Conservation (phyloP, 495 filamentous ascomycete genomes). For the Penicillium odoratum region DNA sequence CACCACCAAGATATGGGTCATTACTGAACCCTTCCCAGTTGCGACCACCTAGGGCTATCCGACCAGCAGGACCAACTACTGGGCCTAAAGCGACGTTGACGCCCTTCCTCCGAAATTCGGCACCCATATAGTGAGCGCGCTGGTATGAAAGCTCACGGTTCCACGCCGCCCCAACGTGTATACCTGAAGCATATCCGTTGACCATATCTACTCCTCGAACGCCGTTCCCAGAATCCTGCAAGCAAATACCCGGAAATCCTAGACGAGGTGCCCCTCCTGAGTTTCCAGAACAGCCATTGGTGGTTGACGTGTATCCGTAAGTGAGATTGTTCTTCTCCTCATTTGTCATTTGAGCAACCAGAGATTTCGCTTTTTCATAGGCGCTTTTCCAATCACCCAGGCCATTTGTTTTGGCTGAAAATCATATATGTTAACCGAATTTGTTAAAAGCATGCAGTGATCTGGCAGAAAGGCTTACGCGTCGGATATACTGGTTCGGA, state of each 20-base stretch:
- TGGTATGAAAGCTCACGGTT: neutral
- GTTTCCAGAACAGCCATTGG: neutral
- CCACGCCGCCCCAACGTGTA: neutral
- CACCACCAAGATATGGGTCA: conserved; percentile 68
- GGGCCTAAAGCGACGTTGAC: conserved; percentile 57
- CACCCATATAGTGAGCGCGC: conserved; percentile 3
- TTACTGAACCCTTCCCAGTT: conserved; percentile 83
- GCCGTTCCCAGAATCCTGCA: neutral
- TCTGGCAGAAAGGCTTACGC: neutral
- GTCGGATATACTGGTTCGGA: neutral
- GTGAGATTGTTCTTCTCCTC: neutral
- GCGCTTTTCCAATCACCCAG: neutral
- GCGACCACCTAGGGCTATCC: conserved; percentile 73
- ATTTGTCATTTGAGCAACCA: neutral
- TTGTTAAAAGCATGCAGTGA: neutral
- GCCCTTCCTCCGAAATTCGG: conserved; percentile 57
- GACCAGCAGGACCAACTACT: conserved; percentile 69
- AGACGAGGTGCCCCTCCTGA: neutral
- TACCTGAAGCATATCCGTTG: neutral
- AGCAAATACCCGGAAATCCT: neutral
- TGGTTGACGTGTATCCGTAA: neutral
- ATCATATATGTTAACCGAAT: neutral
- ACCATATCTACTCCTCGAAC: neutral
- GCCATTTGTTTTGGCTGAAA: neutral
- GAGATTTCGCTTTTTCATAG: neutral